Conservation (phyloP, 163 green algal species). For the Chlorella variabilis region DNA sequence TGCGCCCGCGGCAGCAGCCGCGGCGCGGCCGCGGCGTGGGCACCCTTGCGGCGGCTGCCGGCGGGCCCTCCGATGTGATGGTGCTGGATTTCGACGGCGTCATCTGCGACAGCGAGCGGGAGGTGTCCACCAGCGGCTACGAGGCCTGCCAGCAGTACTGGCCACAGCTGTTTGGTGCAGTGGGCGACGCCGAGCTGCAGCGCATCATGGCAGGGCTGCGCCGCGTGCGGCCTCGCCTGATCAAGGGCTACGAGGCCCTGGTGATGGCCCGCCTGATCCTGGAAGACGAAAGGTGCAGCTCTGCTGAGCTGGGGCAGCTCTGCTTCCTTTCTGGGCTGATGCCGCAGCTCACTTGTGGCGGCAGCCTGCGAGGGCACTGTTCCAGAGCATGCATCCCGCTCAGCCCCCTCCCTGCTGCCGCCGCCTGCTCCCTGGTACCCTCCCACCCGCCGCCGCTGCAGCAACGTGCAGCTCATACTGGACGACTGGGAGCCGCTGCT, state of each 20-base stretch:
- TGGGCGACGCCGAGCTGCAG: constrained; percentile 8
- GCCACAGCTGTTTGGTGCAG: constrained; percentile 57
- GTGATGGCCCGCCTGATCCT: constrained; percentile 59
- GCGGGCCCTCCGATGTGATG: constrained; percentile 65
- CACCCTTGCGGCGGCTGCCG: neutral
- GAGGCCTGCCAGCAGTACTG: constrained; percentile 56
- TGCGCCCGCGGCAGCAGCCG: no score
- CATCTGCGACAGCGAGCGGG: constrained; percentile 69
- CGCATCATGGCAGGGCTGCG: constrained; percentile 45
- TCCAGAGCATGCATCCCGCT: no score
- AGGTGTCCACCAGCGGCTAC: constrained; percentile 65
- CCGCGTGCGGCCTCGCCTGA: constrained; percentile 50
- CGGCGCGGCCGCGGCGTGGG: no score
- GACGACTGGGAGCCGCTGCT: constrained; percentile 60
- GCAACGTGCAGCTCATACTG: constrained; percentile 48
- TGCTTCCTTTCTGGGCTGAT: no score
- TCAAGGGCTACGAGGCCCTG: constrained; percentile 72
- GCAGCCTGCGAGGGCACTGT: no score
- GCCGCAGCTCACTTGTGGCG: neutral
- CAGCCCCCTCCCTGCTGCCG: neutral
- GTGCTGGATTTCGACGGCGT: constrained; percentile 81
- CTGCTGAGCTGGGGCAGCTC: neutral
- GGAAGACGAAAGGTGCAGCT: constrained; percentile 19
- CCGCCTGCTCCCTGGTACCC: neutral
- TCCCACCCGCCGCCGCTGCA: neutral